Conservation (phyloP, 805 yeast species). For the Kuraishia cidri region DNA sequence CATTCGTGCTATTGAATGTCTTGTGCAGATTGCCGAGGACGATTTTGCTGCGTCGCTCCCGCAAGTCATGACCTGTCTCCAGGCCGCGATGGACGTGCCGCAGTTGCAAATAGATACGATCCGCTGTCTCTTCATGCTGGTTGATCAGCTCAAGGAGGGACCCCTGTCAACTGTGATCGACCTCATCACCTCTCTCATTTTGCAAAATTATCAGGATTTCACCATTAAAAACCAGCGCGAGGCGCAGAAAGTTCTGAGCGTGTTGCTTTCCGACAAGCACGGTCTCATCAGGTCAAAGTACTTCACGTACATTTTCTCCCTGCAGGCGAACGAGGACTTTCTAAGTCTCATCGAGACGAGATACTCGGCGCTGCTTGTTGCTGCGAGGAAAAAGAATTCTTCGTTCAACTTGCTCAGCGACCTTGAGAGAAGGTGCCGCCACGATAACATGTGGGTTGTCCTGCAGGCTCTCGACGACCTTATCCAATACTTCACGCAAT, state of each 20-base stretch:
- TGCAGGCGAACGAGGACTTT: constrained; percentile 34
- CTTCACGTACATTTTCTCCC: constrained; percentile 43
- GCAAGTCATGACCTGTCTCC: constrained; percentile 80
- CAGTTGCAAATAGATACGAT: constrained; percentile 56
- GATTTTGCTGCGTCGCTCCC: constrained; percentile 65
- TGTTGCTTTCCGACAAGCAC: constrained; percentile 21
- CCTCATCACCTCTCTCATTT: constrained; percentile 60
- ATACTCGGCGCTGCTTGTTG: not conserved
- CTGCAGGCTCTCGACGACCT: constrained; percentile 65
- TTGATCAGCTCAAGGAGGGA: constrained; percentile 43
- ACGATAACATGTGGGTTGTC: constrained; percentile 64
- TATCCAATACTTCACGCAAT: constrained; percentile 37
- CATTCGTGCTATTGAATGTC: constrained; percentile 62
- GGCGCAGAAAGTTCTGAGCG: constrained; percentile 42
- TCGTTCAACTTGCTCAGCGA: constrained; percentile 31
- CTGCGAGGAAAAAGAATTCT: not conserved
- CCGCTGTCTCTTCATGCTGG: constrained; percentile 58
- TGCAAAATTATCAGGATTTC: constrained; percentile 57
- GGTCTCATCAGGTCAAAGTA: constrained; percentile 26
- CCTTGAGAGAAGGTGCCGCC: constrained; percentile 44
- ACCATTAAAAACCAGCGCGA: constrained; percentile 34
- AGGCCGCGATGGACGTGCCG: constrained; percentile 60
- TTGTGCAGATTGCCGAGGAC: constrained; percentile 44
- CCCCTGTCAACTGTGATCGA: constrained; percentile 64
- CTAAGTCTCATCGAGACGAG: constrained; percentile 7